Evolutionary conservation across 2,329 filamentous ascomycete genomes (phyloP).

Genomic region (Penicillium sp.): DNA sequence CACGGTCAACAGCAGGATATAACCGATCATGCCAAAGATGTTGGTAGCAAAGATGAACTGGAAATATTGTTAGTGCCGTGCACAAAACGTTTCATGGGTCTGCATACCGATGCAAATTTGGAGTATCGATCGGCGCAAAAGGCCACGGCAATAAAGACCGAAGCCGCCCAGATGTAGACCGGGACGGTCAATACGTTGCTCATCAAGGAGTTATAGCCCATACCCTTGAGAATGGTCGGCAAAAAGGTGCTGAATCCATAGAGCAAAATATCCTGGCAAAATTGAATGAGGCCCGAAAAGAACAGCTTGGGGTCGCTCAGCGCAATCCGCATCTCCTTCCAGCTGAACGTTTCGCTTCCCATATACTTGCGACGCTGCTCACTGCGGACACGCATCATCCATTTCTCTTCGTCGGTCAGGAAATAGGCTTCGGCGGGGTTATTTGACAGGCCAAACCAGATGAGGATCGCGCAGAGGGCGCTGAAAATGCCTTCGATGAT

Average conservation of each 20-base stretch:
- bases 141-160: slow-evolving; percentile 50
- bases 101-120: slow-evolving; percentile 32
- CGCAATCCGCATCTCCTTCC: slow-evolving; percentile 53
- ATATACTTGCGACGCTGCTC: slow-evolving; percentile 52
- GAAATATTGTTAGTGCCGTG: slow-evolving; percentile 6
- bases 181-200: slow-evolving; percentile 60
- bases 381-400: slow-evolving; percentile 54
- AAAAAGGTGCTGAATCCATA: slow-evolving; percentile 63
- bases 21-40: slow-evolving; percentile 52
- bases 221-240: slow-evolving; percentile 56
- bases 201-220: slow-evolving; percentile 55
- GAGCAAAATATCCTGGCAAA: slow-evolving; percentile 55
- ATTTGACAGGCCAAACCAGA: slow-evolving; percentile 53
- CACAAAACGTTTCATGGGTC: not conserved
- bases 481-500: slow-evolving; percentile 55
- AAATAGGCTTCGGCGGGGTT: slow-evolving; percentile 53
- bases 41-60: slow-evolving; percentile 42
- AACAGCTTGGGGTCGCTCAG: slow-evolving; percentile 56
- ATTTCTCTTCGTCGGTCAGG: slow-evolving; percentile 51
- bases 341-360: slow-evolving; percentile 54
- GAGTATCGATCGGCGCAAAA: slow-evolving; percentile 50
- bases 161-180: slow-evolving; percentile 56
- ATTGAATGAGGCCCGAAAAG: slow-evolving; percentile 53
- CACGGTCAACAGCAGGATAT: slow-evolving; percentile 52
- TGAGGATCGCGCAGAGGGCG: slow-evolving; percentile 44